Evolutionary conservation across 163 green algal species (phyloP).

Genomic region (Chlorella variabilis): DNA sequence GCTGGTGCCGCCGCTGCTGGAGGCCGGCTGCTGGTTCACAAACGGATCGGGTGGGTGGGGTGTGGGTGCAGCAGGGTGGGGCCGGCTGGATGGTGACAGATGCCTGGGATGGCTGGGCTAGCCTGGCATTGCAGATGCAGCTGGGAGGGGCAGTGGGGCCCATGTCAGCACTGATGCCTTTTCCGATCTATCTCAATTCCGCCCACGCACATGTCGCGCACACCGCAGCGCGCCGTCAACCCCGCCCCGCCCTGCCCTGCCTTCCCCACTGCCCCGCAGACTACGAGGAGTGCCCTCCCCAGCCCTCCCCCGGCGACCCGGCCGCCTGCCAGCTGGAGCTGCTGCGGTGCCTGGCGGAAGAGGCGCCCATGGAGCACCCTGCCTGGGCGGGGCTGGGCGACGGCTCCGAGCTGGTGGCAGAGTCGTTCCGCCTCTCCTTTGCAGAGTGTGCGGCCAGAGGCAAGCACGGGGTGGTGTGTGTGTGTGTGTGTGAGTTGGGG

Average conservation of each 20-base stretch:
- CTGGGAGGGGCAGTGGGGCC: too few relatives aligned
- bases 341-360: slow-evolving; percentile 5
- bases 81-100: too few relatives aligned
- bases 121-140: too few relatives aligned
- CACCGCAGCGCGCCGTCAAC: too few relatives aligned
- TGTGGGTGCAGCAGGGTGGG: too few relatives aligned
- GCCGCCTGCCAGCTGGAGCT: background rate
- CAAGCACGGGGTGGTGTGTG: background rate
- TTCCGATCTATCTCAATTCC: too few relatives aligned
- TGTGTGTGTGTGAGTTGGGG: too few relatives aligned
- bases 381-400: background rate
- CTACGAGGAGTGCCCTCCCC: background rate
- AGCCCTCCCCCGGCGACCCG: background rate
- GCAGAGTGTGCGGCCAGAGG: slow-evolving; percentile 22
- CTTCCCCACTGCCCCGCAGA: background rate
- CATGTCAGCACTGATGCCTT: too few relatives aligned
- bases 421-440: slow-evolving; percentile 24
- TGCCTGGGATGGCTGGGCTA: too few relatives aligned
- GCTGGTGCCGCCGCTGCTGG: slow-evolving; percentile 24
- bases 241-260: background rate
- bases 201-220: too few relatives aligned
- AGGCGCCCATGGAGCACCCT: background rate
- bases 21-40: slow-evolving; percentile 37
- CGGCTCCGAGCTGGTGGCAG: slow-evolving; percentile 4
- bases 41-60: slow-evolving; percentile 6